These are phyloP conservation scores for Umbelopsis sp. DNA, from an alignment of 192 early-diverging fungal species.

Conservation along the genomic window DNA sequence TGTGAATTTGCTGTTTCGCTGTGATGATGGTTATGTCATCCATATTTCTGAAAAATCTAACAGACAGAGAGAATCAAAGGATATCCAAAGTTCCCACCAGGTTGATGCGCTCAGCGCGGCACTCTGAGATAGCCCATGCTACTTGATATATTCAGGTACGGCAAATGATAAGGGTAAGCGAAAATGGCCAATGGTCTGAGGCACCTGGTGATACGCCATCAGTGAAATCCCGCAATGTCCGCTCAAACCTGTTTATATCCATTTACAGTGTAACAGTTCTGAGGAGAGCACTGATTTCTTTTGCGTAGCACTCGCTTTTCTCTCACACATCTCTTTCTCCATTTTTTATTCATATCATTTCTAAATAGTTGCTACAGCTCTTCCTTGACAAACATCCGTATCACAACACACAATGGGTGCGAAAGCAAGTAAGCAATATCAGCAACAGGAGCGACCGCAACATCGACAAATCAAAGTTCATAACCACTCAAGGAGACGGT, in stretches of 20 bases:
- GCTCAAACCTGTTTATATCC: conserved; percentile 11
- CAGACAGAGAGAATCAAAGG: not conserved
- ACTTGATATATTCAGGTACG: not conserved
- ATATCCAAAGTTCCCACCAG: not conserved
- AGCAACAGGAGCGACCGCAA: conserved; percentile 6
- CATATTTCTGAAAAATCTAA: not conserved
- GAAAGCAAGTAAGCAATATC: conserved; percentile 16
- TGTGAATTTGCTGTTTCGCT: not conserved
- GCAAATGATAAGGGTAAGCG: not conserved
- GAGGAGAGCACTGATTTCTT: conserved; percentile 13
- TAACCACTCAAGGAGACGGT: conserved; percentile 15
- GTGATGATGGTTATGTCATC: not conserved
- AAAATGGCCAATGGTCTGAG: not conserved
- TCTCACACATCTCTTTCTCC: conserved; percentile 1
- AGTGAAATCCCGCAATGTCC: conserved; percentile 1
- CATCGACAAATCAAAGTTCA: conserved; percentile 20
- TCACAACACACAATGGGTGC: conserved; percentile 2
- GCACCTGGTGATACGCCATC: conserved; percentile 19
- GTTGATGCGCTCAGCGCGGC: not conserved
- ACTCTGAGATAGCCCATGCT: not conserved
- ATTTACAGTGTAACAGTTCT: not conserved
- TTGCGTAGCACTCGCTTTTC: conserved; percentile 18
- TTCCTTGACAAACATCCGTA: not conserved
- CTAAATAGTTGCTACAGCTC: not conserved
- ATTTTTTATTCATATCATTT: not conserved